Evolutionary conservation across 169 alveolate genomes (phyloP).

Genomic region (Besnoitia besnoiti): DNA sequence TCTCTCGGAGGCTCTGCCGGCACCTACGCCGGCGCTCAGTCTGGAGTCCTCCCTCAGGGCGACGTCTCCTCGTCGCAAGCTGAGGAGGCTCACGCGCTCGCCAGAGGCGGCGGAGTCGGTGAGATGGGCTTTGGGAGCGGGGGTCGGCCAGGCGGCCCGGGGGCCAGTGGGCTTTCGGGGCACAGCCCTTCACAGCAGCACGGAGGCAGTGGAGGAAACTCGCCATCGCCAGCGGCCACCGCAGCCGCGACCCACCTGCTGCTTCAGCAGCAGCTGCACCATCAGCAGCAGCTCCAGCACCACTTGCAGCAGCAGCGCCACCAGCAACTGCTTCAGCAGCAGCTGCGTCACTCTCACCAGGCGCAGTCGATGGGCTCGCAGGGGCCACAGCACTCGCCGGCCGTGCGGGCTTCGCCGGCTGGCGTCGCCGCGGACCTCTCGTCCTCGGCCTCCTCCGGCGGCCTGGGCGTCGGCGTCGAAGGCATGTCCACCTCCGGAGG

Average conservation of each 20-base stretch:
- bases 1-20: not conserved
- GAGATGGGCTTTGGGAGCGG: not conserved
- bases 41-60: not conserved
- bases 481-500: not conserved
- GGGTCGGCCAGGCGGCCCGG: not conserved
- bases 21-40: not conserved
- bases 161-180: not conserved
- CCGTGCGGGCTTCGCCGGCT: not conserved
- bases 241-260: not conserved
- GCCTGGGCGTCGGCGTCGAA: not conserved
- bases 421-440: not conserved
- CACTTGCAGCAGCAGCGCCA: constrained; percentile 8
- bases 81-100: not conserved
- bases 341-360: not conserved
- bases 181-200: not conserved
- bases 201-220: not conserved
- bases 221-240: not conserved
- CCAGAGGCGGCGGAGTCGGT: not conserved
- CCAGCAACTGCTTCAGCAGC: not conserved
- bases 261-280: constrained; percentile 6
- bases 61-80: not conserved
- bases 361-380: too few species aligned
- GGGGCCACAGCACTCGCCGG: not conserved
- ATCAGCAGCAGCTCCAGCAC: constrained; percentile 5
- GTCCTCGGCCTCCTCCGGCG: not conserved